Percentiles rank a stretch among this genome's conserved stretches.
These are phyloP conservation scores for Apium graveolens DNA, from an alignment of 129 eudicot species.

Conservation along the genomic window DNA sequence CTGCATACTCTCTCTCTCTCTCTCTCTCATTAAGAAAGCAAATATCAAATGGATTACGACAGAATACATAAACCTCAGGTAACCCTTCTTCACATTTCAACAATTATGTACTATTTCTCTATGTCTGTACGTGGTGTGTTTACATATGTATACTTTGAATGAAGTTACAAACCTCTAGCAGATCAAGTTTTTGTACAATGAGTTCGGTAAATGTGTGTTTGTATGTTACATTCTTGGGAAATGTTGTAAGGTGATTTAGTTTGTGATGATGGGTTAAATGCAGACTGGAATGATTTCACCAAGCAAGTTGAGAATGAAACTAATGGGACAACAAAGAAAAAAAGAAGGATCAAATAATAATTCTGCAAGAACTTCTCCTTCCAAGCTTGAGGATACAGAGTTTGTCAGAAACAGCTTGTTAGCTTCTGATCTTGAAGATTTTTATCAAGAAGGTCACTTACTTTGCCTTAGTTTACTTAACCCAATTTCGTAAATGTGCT, in stretches of 20 bases:
- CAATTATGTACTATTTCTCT: not conserved
- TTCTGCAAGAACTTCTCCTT: conserved; percentile 95
- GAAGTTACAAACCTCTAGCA: too few relatives aligned
- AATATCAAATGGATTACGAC: conserved; percentile 85
- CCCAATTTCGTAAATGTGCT: not conserved
- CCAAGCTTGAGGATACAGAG: conserved; percentile 69
- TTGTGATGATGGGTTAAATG: conserved; percentile 10
- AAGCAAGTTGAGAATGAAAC: conserved; percentile 86
- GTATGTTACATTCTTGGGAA: not conserved
- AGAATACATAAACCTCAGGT: conserved; percentile 88
- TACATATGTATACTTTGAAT: too few relatives aligned
- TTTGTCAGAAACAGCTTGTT: conserved; percentile 69
- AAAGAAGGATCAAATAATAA: conserved; percentile 73
- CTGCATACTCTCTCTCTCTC: conserved; percentile 13
- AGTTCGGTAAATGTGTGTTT: not conserved
- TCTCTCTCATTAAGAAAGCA: conserved; percentile 16
- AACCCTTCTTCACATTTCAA: not conserved
- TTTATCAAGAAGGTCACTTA: conserved; percentile 50
- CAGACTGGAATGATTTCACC: conserved; percentile 93
- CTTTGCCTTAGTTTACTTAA: not conserved
- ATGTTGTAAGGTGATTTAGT: not conserved
- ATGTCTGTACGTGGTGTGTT: not conserved
- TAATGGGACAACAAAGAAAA: conserved; percentile 54
- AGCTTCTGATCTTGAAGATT: conserved; percentile 45
- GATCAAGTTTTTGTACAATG: too few relatives aligned